These are phyloP conservation scores for Toxoplasma gondii DNA, from an alignment of 169 alveolate genomes.

Conservation along the genomic window DNA sequence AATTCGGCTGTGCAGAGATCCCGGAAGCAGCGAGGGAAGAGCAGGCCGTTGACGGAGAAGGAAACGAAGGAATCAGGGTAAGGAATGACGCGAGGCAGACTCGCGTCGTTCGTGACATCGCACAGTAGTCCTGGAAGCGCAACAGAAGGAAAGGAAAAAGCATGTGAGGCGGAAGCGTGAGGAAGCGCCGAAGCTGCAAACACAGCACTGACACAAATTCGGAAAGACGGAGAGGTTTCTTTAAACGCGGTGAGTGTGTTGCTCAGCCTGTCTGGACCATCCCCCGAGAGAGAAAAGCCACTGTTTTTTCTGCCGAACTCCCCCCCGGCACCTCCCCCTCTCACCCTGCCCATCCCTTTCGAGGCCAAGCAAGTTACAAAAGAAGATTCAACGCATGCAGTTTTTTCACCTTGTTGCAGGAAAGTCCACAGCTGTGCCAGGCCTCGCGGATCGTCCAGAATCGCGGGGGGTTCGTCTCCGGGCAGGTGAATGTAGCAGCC, in stretches of 20 bases:
- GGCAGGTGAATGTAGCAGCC: slow-evolving; percentile 48
- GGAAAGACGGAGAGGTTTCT: neutral
- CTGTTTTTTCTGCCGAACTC: too few relatives aligned
- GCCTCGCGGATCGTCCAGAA: slow-evolving; percentile 80
- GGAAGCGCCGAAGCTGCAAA: neutral
- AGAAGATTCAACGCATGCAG: too few relatives aligned
- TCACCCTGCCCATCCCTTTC: too few relatives aligned
- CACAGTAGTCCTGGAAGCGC: slow-evolving; percentile 66
- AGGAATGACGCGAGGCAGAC: slow-evolving; percentile 57
- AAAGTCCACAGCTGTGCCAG: slow-evolving; percentile 79
- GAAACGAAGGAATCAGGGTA: slow-evolving; percentile 71
- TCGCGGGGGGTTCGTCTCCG: slow-evolving; percentile 65
- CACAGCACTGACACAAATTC: neutral
- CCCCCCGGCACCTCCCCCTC: too few relatives aligned
- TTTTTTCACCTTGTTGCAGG: slow-evolving; percentile 73
- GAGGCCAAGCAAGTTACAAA: too few relatives aligned
- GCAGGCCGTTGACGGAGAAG: slow-evolving; percentile 81
- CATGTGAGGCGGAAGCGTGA: neutral
- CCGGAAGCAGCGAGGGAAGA: slow-evolving; percentile 56
- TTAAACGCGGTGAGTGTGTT: neutral
- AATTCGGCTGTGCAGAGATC: slow-evolving; percentile 77
- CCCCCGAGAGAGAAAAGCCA: too few relatives aligned
- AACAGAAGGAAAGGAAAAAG: neutral
- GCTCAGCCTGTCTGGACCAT: too few relatives aligned
- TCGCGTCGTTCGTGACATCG: slow-evolving; percentile 74